phyloP scores from a whole-genome alignment of 2,329 filamentous ascomycete genomes.

The Beauveria pseudobassiana region DNA sequence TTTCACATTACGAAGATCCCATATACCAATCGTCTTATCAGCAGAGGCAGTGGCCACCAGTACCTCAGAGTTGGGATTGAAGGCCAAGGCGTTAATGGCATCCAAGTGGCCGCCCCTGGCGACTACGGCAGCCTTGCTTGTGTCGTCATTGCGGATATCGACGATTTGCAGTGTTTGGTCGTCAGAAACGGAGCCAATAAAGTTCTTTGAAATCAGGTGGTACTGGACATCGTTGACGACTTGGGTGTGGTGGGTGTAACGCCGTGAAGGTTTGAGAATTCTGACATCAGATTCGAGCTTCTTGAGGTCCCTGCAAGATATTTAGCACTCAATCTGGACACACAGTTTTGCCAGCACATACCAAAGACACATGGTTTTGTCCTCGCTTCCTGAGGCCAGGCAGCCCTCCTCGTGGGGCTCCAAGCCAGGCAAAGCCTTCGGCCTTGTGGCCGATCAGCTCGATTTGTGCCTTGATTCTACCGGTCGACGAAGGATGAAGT shows the following conservation, averaged over 20 bases:
- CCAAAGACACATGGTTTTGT: constrained; percentile 88
- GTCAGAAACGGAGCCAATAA: constrained; percentile 91
- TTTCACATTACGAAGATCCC: constrained; percentile 89
- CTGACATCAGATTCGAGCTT: constrained; percentile 64
- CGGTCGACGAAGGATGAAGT: constrained; percentile 55
- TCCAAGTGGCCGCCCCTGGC: constrained; percentile 73
- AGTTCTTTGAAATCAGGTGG: constrained; percentile 75
- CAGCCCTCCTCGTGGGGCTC: constrained; percentile 76
- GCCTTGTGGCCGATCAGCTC: constrained; percentile 76
- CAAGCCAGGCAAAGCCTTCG: constrained; percentile 88
- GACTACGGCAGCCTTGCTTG: constrained; percentile 59
- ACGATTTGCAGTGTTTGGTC: constrained; percentile 89
- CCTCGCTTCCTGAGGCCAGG: constrained; percentile 85
- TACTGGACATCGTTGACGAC: constrained; percentile 97
- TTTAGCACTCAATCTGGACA: constrained; percentile 13
- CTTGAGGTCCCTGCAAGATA: constrained; percentile 61
- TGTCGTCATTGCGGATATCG: constrained; percentile 66
- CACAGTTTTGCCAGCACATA: constrained; percentile 31
- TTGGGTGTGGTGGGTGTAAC: constrained; percentile 80
- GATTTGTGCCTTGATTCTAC: constrained; percentile 71
- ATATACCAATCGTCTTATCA: constrained; percentile 90
- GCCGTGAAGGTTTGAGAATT: constrained; percentile 61
- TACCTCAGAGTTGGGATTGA: constrained; percentile 86
- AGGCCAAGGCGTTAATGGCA: constrained; percentile 92
- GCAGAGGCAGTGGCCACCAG: constrained; percentile 88